Percentiles rank a stretch among this genome's conserved stretches.
Evolutionary conservation across 176 grass and related monocot species (phyloP).

Genomic region (Avena atlantica): DNA sequence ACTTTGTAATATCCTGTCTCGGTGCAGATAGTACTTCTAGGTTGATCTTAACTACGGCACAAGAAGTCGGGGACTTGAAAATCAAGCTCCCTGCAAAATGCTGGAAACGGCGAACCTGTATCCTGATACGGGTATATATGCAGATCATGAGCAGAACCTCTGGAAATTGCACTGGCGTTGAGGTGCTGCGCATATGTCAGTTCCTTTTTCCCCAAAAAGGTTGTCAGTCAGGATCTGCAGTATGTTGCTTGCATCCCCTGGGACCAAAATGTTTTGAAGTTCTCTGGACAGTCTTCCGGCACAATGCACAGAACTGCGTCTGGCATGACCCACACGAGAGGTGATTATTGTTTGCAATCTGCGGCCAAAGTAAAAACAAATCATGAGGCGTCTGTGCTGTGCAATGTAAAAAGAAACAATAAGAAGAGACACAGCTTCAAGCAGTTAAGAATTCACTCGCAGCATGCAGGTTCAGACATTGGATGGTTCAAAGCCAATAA

Average conservation of each 20-base stretch:
- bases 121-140: neutral
- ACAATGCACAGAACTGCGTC: conserved; percentile 9
- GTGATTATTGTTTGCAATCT: conserved; percentile 37
- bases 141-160: conserved; percentile 10
- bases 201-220: neutral
- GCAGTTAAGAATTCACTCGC: neutral
- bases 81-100: conserved; percentile 30
- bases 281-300: conserved; percentile 43
- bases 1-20: neutral
- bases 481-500: conserved; percentile 19
- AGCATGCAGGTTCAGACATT: neutral
- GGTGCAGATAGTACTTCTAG: neutral
- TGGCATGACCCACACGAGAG: conserved; percentile 20
- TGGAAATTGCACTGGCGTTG: neutral
- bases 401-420: conserved; percentile 1
- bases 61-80: neutral
- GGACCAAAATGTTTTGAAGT: conserved; percentile 62
- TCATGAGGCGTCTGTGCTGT: neutral
- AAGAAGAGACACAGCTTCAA: conserved; percentile 19
- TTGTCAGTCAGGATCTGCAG: conserved; percentile 50
- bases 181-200: neutral
- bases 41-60: neutral
- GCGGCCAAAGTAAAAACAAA: conserved; percentile 19
- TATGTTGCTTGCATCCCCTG: conserved; percentile 80
- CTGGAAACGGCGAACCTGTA: neutral